These are phyloP conservation scores for Penicillium paxilli DNA, from an alignment of 495 filamentous ascomycete genomes.

Conservation along the genomic window DNA sequence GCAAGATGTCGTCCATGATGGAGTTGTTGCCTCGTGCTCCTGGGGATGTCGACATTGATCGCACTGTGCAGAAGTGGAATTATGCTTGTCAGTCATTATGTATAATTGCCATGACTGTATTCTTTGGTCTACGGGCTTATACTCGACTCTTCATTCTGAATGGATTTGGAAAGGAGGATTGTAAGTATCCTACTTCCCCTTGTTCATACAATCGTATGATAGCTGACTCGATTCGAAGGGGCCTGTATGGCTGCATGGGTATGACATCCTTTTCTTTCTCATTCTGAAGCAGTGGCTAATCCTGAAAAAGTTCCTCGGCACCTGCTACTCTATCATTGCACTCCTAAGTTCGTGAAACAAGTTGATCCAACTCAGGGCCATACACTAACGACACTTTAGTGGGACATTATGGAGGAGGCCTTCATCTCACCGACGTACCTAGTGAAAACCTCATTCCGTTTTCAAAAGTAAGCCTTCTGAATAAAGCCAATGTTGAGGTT, in stretches of 20 bases:
- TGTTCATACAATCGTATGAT: not conserved
- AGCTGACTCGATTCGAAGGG: not conserved
- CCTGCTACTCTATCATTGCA: conserved; percentile 27
- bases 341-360: conserved; percentile 7
- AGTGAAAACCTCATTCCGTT: conserved; percentile 17
- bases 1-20: not conserved
- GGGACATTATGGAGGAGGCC: conserved; percentile 28
- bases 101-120: conserved; percentile 25
- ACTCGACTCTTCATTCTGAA: conserved; percentile 23
- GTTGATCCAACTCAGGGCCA: not conserved
- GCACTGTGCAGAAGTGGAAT: conserved; percentile 26
- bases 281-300: not conserved
- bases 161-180: conserved; percentile 29
- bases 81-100: conserved; percentile 27
- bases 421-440: conserved; percentile 21
- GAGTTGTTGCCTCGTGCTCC: not conserved
- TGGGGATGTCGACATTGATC: conserved; percentile 8
- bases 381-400: not conserved
- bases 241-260: conserved; percentile 1
- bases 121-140: conserved; percentile 24
- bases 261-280: not conserved
- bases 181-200: conserved; percentile 12
- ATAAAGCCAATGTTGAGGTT: too few species aligned
- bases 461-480: conserved; percentile 10
- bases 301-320: conserved; percentile 18